Evolutionary conservation across 805 yeast genomes (phyloP), one percentile per base, ranked within the genome.

Genomic region (Lachancea sp.): DNA sequence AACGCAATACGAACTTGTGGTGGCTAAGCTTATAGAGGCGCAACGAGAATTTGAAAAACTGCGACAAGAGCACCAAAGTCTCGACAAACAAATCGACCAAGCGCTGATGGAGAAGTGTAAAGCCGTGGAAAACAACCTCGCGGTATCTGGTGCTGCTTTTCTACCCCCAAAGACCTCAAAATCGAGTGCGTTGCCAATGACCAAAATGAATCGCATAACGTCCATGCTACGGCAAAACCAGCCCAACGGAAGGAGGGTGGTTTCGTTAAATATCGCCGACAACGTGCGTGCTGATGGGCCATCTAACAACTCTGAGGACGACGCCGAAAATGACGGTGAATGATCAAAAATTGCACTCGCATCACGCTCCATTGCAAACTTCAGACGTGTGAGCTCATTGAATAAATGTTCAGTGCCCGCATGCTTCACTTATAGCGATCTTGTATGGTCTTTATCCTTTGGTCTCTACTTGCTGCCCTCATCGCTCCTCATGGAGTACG

Each of bases 191-290:
- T 18, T 36, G 34, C 46, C 46, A 3, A 16, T 38, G 26, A 38
- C 46, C 10, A 44, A 44, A 20, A 44, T 44, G 46, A 40, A 36
- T 30, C 42, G 47, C 8, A 45, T 47, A 8, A 44, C 47, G 6
- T 37, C 38, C 35, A 32, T 47, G 42, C 43, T 47, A 12, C 47
- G 50, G 29, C 38, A 44, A 25, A 35, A 41, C 8, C 31, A 44
- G 17, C 30, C 43, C 38, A 38, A 44, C 20, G 43, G 41, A 9
- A 40, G 50, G 37, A 19, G 50, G 22, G 50, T 47, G 10, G 33
- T 47, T 13, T 47, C 50, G 4, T 19, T 47, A 27, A 44, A 41
- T 29, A 45, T 39, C 15, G 34, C 42, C n/a, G 46, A 36, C n/a
- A 42, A 12, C n/a, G 26, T 10, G 11, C 30, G n/a, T 22, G 13